Evolutionary conservation across 2,329 filamentous ascomycete species (phyloP).

Genomic region (Botrytis galanthina): DNA sequence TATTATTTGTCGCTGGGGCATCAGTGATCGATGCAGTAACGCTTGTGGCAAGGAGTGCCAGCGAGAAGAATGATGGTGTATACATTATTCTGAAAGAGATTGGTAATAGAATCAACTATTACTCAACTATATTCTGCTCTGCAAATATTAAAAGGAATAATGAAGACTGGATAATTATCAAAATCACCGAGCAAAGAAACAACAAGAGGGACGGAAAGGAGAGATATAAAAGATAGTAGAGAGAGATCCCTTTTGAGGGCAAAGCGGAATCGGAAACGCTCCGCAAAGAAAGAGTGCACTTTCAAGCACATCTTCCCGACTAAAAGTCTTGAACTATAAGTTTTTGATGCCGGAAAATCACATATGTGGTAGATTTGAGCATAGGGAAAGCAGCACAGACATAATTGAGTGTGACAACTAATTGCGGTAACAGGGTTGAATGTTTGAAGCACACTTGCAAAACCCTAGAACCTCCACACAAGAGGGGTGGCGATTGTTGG

Average conservation of each 20-base stretch:
- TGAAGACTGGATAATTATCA: conserved; percentile 8
- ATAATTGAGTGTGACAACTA: background rate
- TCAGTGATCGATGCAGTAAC: conserved; percentile 3
- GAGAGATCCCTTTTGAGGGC: background rate
- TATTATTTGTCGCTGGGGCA: background rate
- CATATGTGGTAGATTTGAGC: background rate
- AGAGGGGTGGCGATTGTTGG: background rate
- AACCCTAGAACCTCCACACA: background rate
- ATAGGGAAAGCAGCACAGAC: background rate
- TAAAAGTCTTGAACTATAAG: background rate
- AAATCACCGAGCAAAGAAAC: conserved; percentile 4
- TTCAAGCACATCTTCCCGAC: background rate
- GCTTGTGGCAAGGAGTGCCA: background rate
- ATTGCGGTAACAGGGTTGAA: background rate
- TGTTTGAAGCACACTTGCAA: background rate
- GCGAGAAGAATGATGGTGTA: conserved; percentile 11
- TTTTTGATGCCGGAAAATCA: background rate
- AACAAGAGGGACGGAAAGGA: background rate
- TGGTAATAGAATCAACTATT: conserved; percentile 18
- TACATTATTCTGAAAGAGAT: conserved; percentile 16
- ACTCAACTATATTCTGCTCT: conserved; percentile 11
- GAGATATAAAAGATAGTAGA: conserved; percentile 1
- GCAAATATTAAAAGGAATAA: conserved; percentile 14
- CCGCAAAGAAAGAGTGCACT: background rate
- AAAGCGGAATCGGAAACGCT: conserved; percentile 7